Percentiles rank a stretch among this genome's conserved stretches.
phyloP scores from a whole-genome alignment of 306 rosid species.

The Castanea sativa region DNA sequence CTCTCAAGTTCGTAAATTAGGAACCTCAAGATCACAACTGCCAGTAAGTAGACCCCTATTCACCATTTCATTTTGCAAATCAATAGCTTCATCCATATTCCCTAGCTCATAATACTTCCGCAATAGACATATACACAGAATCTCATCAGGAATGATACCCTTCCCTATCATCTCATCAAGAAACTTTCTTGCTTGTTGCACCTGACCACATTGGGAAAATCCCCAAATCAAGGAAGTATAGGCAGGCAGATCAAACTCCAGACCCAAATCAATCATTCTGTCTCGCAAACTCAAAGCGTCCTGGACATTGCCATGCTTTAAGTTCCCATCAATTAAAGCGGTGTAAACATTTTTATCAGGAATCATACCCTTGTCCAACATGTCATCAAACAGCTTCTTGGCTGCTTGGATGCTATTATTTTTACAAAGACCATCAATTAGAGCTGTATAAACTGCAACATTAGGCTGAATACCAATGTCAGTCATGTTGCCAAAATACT shows the following conservation, averaged over 20 bases:
- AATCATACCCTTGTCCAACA: slow-evolving; percentile 67
- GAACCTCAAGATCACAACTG: slow-evolving; percentile 23
- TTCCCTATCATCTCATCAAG: slow-evolving; percentile 80
- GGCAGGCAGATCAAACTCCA: slow-evolving; percentile 68
- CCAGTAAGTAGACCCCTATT: slow-evolving; percentile 53
- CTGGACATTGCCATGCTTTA: slow-evolving; percentile 74
- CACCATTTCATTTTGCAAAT: slow-evolving; percentile 62
- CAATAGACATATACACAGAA: slow-evolving; percentile 62
- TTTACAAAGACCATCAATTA: slow-evolving; percentile 88
- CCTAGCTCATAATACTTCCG: slow-evolving; percentile 66
- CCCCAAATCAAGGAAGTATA: slow-evolving; percentile 91
- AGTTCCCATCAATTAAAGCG: slow-evolving; percentile 78
- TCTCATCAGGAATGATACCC: slow-evolving; percentile 69
- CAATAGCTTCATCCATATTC: slow-evolving; percentile 56
- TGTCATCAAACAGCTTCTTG: slow-evolving; percentile 69
- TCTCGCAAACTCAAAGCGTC: slow-evolving; percentile 61
- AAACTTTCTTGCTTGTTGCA: slow-evolving; percentile 62
- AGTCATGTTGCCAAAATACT: slow-evolving; percentile 57
- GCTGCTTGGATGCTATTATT: slow-evolving; percentile 56
- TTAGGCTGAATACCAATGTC: slow-evolving; percentile 68
- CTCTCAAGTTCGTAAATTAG: slow-evolving; percentile 46
- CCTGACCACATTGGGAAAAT: slow-evolving; percentile 54
- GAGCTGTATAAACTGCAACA: slow-evolving; percentile 71
- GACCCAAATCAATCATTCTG: slow-evolving; percentile 72
- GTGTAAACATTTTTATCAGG: slow-evolving; percentile 83